These are phyloP conservation scores for Hericium erinaceus DNA, from an alignment of 768 basidiomycete species.

Conservation along the genomic window DNA sequence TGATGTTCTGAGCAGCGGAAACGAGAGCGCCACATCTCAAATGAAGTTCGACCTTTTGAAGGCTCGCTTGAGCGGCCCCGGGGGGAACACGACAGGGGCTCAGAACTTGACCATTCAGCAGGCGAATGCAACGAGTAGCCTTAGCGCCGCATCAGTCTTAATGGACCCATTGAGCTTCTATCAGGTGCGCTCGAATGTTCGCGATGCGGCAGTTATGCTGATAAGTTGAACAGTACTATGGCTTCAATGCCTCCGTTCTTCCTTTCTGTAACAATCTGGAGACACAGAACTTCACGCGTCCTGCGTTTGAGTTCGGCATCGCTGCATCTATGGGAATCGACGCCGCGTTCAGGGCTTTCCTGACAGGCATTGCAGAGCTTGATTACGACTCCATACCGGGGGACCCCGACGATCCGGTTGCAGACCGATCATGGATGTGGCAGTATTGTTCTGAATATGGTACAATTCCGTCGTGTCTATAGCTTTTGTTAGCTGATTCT, in stretches of 20 bases:
- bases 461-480: constrained; percentile 12
- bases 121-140: constrained; percentile 25
- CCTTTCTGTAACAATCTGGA: constrained; percentile 42
- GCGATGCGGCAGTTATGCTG: not conserved
- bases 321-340: constrained; percentile 26
- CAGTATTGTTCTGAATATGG: constrained; percentile 47
- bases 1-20: constrained; percentile 26
- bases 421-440: constrained; percentile 42
- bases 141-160: constrained; percentile 33
- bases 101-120: not conserved
- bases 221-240: constrained; percentile 30
- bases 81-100: constrained; percentile 29
- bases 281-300: constrained; percentile 31
- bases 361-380: constrained; percentile 32
- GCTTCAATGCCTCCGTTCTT: constrained; percentile 32
- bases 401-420: constrained; percentile 31
- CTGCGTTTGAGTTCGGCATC: constrained; percentile 30
- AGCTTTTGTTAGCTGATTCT: too few relatives aligned
- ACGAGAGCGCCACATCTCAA: constrained; percentile 20
- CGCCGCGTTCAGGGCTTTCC: constrained; percentile 30
- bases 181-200: constrained; percentile 23
- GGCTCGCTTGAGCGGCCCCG: constrained; percentile 33
- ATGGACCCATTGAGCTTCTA: constrained; percentile 43
- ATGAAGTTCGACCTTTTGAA: constrained; percentile 34
- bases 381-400: constrained; percentile 38